phyloP scores from a whole-genome alignment of 2,329 filamentous ascomycete species.

The Fusarium sp. region DNA sequence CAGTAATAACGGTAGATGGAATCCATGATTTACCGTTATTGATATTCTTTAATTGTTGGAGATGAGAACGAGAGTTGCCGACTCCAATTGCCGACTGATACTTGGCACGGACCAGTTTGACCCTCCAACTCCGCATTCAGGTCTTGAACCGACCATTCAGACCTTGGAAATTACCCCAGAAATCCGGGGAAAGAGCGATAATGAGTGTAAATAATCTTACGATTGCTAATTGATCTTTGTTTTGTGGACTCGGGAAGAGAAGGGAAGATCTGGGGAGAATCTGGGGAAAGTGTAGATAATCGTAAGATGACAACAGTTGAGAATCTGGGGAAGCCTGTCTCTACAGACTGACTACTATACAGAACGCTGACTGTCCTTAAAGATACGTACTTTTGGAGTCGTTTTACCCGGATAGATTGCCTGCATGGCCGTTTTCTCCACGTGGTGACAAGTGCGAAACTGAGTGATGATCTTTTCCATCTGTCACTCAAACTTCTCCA shows the following conservation, averaged over 20 bases:
- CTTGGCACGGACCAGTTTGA: slow-evolving; percentile 39
- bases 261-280: slow-evolving; percentile 10
- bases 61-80: slow-evolving; percentile 34
- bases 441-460: not conserved
- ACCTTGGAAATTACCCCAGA: slow-evolving; percentile 20
- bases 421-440: not conserved
- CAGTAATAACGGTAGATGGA: not conserved
- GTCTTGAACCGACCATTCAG: slow-evolving; percentile 17
- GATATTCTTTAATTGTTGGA: not conserved
- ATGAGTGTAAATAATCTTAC: slow-evolving; percentile 13
- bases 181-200: slow-evolving; percentile 31
- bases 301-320: slow-evolving; percentile 11
- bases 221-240: slow-evolving; percentile 27
- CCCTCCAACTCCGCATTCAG: slow-evolving; percentile 23
- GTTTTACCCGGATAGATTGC: slow-evolving; percentile 1
- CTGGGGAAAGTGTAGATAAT: not conserved
- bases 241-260: slow-evolving; percentile 23
- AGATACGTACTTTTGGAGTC: not conserved
- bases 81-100: slow-evolving; percentile 42
- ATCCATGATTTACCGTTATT: not conserved
- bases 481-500: not conserved
- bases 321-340: slow-evolving; percentile 36
- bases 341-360: no score
- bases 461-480: not conserved
- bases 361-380: no score